Evolutionary conservation across 345 rosid genomes (phyloP).

Genomic region (Clausena lansium): DNA sequence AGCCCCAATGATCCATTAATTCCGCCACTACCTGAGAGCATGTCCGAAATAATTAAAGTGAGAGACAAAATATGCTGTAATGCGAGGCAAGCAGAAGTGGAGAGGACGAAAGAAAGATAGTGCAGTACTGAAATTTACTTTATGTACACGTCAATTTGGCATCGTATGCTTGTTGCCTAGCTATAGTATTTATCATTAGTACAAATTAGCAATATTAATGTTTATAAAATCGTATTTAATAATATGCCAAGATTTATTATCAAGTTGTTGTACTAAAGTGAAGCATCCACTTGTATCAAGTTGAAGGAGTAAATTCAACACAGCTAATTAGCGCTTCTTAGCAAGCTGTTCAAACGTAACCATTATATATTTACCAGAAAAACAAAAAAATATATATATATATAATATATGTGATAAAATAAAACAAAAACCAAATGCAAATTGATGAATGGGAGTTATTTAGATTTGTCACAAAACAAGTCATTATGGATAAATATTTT

Average conservation of each 20-base stretch:
- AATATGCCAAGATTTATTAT: conserved; percentile 11
- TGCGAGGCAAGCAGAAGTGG: neutral
- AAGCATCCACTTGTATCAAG: conserved; percentile 22
- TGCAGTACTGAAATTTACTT: neutral
- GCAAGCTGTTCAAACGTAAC: neutral
- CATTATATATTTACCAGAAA: neutral
- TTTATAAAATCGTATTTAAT: neutral
- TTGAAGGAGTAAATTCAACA: neutral
- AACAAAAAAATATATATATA: no score
- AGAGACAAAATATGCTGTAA: neutral
- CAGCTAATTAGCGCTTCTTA: neutral
- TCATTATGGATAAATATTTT: neutral
- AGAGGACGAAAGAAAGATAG: conserved; percentile 1
- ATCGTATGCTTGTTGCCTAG: neutral
- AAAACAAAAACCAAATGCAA: neutral
- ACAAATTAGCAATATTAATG: neutral
- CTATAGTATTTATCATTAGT: neutral
- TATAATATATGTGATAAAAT: no score
- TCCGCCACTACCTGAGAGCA: no score
- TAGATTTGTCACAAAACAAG: neutral
- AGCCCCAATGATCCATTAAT: no score
- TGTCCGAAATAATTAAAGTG: neutral
- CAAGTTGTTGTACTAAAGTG: conserved; percentile 25
- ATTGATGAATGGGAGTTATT: neutral
- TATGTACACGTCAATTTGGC: neutral